These are phyloP conservation scores for Tylopilus felleus DNA, from an alignment of 768 basidiomycete species.

Conservation along the genomic window DNA sequence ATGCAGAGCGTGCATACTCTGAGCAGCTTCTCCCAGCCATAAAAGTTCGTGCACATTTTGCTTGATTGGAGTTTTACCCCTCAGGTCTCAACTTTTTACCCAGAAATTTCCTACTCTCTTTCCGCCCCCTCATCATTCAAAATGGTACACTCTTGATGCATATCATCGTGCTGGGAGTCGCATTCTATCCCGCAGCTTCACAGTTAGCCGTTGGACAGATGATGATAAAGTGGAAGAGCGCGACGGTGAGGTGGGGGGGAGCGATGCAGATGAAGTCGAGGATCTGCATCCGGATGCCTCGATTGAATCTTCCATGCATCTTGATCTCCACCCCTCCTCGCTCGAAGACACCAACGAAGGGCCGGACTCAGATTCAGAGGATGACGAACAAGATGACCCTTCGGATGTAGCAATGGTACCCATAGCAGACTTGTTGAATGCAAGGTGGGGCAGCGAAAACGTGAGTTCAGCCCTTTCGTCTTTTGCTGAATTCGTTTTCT, in stretches of 20 bases:
- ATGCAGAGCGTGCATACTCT: slow-evolving; percentile 72
- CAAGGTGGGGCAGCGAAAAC: slow-evolving; percentile 79
- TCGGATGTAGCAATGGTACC: slow-evolving; percentile 88
- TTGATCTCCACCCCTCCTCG: slow-evolving; percentile 19
- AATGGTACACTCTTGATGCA: slow-evolving; percentile 61
- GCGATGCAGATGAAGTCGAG: slow-evolving; percentile 29
- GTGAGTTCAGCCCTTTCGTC: slow-evolving; percentile 41
- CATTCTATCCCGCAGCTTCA: slow-evolving; percentile 91
- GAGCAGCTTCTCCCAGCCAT: slow-evolving; percentile 69
- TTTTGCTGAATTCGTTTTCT: neutral
- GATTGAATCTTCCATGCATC: slow-evolving; percentile 29
- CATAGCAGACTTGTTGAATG: slow-evolving; percentile 95
- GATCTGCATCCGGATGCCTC: slow-evolving; percentile 22
- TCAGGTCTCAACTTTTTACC: neutral
- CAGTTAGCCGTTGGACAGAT: slow-evolving; percentile 60
- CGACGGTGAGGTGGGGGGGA: slow-evolving; percentile 24
- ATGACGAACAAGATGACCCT: slow-evolving; percentile 50
- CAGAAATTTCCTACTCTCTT: slow-evolving; percentile 77
- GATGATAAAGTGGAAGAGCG: slow-evolving; percentile 22
- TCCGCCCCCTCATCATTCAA: slow-evolving; percentile 39
- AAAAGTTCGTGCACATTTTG: slow-evolving; percentile 41
- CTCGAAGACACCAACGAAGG: slow-evolving; percentile 21
- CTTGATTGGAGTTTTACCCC: neutral
- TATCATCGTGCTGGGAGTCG: slow-evolving; percentile 91
- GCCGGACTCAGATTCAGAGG: slow-evolving; percentile 40